Evolutionary conservation across 805 yeast genomes (phyloP).

Genomic region (Metschnikowia rubicola): DNA sequence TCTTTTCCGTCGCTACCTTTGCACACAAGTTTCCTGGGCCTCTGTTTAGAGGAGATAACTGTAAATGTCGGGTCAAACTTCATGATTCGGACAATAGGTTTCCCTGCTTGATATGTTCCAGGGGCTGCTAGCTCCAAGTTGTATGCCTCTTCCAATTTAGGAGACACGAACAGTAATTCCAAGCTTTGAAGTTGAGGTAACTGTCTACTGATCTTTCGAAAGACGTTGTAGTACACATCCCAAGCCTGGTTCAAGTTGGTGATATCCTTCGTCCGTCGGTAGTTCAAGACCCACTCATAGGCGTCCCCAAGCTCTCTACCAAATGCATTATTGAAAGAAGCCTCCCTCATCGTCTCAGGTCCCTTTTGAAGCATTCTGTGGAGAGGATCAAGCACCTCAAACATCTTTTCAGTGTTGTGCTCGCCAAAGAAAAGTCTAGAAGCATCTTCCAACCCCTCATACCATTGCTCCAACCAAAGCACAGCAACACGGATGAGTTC

Average conservation of each 20-base stretch:
- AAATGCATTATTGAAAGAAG: conserved; percentile 87
- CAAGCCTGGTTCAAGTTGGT: conserved; percentile 94
- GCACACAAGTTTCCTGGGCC: conserved; percentile 82
- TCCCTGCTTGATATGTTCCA: conserved; percentile 86
- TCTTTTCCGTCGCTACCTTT: conserved; percentile 90
- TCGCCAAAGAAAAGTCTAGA: conserved; percentile 91
- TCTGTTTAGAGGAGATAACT: conserved; percentile 90
- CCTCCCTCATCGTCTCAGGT: conserved; percentile 89
- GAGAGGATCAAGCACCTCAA: conserved; percentile 81
- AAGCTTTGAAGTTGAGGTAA: conserved; percentile 81
- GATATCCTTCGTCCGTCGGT: conserved; percentile 77
- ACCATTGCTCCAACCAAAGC: conserved; percentile 97
- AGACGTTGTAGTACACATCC: conserved; percentile 94
- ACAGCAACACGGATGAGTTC: conserved; percentile 94
- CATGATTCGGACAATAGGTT: conserved; percentile 67
- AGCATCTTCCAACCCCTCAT: conserved; percentile 96
- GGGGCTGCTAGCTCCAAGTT: conserved; percentile 89
- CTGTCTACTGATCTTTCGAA: conserved; percentile 85
- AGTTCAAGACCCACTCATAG: conserved; percentile 86
- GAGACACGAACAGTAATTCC: conserved; percentile 92
- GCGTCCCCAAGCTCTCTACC: conserved; percentile 93
- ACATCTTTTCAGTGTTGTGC: conserved; percentile 92
- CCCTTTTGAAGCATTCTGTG: conserved; percentile 82
- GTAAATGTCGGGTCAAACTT: conserved; percentile 79
- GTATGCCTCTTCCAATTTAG: conserved; percentile 72